phyloP scores from a whole-genome alignment of 1,284 basidiomycete species.

The Takashimella tepidaria region DNA sequence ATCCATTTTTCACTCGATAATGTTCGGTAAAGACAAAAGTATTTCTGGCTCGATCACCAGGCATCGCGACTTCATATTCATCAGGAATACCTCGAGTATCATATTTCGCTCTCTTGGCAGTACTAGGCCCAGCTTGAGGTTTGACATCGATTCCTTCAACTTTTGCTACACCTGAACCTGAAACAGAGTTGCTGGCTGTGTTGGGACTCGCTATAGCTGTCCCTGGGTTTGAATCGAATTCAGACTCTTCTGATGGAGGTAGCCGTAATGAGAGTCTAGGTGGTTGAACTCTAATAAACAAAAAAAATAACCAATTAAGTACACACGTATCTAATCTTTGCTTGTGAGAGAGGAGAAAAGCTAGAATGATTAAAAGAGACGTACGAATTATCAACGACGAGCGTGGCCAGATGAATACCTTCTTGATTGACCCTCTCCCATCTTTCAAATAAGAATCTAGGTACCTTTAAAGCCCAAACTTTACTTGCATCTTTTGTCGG shows the following conservation, averaged over 20 bases:
- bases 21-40: constrained; percentile 40
- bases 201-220: not conserved
- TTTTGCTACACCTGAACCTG: too few relatives aligned
- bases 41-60: constrained; percentile 33
- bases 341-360: not conserved
- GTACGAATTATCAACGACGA: constrained; percentile 50
- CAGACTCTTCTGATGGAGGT: constrained; percentile 10
- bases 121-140: not conserved
- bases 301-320: too few relatives aligned
- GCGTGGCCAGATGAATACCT: constrained; percentile 50
- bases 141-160: not conserved
- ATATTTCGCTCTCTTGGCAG: constrained; percentile 15
- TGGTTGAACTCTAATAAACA: constrained; percentile 12
- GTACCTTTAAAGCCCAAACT: constrained; percentile 48
- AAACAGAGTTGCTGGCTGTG: not conserved
- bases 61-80: constrained; percentile 37
- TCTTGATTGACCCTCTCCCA: constrained; percentile 50
- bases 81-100: constrained; percentile 32
- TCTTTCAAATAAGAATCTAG: constrained; percentile 51
- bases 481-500: constrained; percentile 19
- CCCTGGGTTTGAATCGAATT: constrained; percentile 1
- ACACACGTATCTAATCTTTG: too few relatives aligned
- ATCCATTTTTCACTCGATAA: constrained; percentile 2
- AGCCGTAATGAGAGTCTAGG: constrained; percentile 22
- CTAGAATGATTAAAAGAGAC: constrained; percentile 4